Base-by-base conservation (phyloP, 73 alveolate genomes). In the Stentor coeruleus region DNA sequence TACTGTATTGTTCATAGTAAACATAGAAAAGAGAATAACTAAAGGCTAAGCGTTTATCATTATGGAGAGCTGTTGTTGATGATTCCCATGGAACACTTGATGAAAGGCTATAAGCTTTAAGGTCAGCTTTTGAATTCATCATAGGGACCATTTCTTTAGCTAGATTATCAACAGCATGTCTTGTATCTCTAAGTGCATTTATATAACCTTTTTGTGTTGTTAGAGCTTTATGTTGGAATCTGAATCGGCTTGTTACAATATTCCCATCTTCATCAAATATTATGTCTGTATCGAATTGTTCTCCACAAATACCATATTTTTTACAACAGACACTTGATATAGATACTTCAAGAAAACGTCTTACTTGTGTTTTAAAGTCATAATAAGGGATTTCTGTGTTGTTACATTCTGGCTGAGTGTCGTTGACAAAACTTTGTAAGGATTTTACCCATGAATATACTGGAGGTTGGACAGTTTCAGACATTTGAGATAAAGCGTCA, bases 301-400 rank as follows among this genome's bases (percentile, higher is more conserved):
- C 98, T 15, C 99, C 99, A 82, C 99, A 96, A n/a, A 95, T 84
- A 38, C 98, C 99, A 72, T 87, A 94, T 81, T 91, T 86, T 66
- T 88, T 42, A 87, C 99, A 93, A 82, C 98, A 95, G 14, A 86
- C 88, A 38, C 97, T 88, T 74, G 89, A 89, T 37, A 96, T 90
- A 74, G 85, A 90, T 40, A 94, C 94, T 74, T 90, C 66, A 59
- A 94, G 92, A 76, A 96, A 96, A 84, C 83, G 82, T 76, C 91
- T 84, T 83, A 96, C 94, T 83, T 95, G 91, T 14, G 86, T 90
- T 28, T 93, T 95, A 38, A 96, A 92, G 55, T 91, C 97, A 58
- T 87, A 88, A 2, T 77, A 74, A 26, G 84, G 84, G 38, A 93
- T 93, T 59, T 94, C 94, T 33, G 85, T 81, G 6, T 93, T 84